phyloP scores from a whole-genome alignment of 2,329 filamentous ascomycete genomes.

The Alternaria sp. region DNA sequence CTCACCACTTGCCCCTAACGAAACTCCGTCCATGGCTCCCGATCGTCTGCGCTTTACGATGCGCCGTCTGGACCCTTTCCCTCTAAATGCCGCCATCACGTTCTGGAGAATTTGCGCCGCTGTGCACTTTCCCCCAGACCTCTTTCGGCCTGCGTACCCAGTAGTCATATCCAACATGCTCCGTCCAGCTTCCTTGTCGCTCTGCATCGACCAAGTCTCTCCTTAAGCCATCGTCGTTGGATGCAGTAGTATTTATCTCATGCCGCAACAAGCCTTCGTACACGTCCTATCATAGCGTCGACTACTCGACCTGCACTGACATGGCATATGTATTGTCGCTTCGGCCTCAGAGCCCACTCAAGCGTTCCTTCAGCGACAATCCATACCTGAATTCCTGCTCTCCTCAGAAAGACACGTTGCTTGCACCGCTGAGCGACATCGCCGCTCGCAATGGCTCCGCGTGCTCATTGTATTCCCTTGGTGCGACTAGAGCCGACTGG shows the following conservation, averaged over 20 bases:
- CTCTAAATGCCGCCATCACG: conserved; percentile 11
- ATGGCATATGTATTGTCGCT: conserved; percentile 54
- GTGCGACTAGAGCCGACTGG: conserved; percentile 36
- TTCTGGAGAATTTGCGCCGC: conserved; percentile 10
- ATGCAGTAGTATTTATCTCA: conserved; percentile 51
- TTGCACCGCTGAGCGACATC: conserved; percentile 37
- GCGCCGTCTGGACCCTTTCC: conserved; percentile 31
- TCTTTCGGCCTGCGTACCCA: conserved; percentile 24
- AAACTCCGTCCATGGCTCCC: conserved; percentile 15
- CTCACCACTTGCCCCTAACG: conserved; percentile 11
- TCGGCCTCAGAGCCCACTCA: conserved; percentile 50
- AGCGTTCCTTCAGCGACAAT: conserved; percentile 54
- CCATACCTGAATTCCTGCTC: conserved; percentile 48
- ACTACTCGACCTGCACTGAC: conserved; percentile 19
- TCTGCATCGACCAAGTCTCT: conserved; percentile 32
- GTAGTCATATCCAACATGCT: conserved; percentile 20
- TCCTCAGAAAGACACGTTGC: conserved; percentile 36
- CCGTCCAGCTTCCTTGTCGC: conserved; percentile 15
- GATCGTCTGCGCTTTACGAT: conserved; percentile 24
- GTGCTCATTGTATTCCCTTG: conserved; percentile 46
- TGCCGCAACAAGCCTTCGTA: conserved; percentile 36
- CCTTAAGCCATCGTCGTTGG: conserved; percentile 39
- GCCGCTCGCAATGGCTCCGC: conserved; percentile 46
- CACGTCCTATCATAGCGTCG: conserved; percentile 33
- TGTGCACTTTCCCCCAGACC: conserved; percentile 33